phyloP scores from a whole-genome alignment of 2,329 filamentous ascomycete species.

The Phyllosticta capitalensis region DNA sequence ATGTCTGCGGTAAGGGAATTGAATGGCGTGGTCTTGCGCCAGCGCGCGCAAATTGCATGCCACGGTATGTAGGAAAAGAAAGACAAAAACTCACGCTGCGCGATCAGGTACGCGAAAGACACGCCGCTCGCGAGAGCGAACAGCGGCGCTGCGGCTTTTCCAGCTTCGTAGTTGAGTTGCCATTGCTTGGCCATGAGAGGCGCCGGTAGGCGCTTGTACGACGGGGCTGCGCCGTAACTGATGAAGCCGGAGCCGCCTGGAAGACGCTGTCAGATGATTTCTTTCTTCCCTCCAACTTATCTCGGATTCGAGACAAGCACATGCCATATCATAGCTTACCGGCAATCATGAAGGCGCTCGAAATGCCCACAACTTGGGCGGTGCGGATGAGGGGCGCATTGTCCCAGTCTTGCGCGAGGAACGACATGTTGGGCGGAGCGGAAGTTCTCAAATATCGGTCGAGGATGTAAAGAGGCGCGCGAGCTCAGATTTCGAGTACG shows the following conservation, averaged over 20 bases:
- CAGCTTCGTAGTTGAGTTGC: slow-evolving; percentile 15
- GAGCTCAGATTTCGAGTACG: no score
- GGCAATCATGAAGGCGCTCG: slow-evolving; percentile 8
- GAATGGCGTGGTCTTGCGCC: no score
- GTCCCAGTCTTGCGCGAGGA: background rate
- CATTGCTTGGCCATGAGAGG: slow-evolving; percentile 18
- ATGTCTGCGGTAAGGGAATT: no score
- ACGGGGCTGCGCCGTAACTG: slow-evolving; percentile 15
- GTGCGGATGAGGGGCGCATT: slow-evolving; percentile 11
- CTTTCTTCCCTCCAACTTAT: no score
- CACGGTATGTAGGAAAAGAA: no score
- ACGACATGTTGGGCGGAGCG: background rate
- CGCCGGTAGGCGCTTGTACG: slow-evolving; percentile 14
- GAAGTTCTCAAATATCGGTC: no score
- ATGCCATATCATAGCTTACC: no score
- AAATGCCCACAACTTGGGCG: slow-evolving; percentile 14
- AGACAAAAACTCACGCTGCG: slow-evolving; percentile 15
- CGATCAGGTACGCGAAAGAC: slow-evolving; percentile 8
- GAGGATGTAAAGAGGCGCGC: no score
- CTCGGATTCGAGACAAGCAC: no score
- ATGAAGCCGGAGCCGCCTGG: slow-evolving; percentile 6
- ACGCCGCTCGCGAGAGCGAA: slow-evolving; percentile 14
- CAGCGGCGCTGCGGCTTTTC: slow-evolving; percentile 14
- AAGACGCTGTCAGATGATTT: no score
- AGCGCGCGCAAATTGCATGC: background rate